A percentile compares a stretch with the other conserved stretches of the same genome.
Conservation (phyloP, 805 yeast species). For the Pichia heedii region DNA sequence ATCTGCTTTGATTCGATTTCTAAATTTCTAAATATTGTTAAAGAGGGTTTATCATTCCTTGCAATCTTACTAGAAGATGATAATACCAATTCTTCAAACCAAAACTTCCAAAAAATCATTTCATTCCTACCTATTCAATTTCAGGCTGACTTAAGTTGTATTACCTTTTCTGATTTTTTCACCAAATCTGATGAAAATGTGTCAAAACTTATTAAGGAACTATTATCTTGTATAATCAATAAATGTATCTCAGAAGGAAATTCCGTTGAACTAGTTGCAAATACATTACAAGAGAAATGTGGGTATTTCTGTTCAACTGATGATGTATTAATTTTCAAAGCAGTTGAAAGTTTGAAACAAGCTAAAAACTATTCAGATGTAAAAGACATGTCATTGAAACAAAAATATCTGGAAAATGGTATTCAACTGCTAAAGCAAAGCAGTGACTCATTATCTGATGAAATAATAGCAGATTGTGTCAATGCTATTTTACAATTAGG, state of each 20-base stretch:
- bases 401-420: slow-evolving; percentile 61
- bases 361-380: slow-evolving; percentile 68
- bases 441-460: slow-evolving; percentile 66
- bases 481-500: slow-evolving; percentile 69
- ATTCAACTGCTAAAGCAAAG: slow-evolving; percentile 71
- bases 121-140: slow-evolving; percentile 58
- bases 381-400: slow-evolving; percentile 60
- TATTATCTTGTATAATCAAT: slow-evolving; percentile 81
- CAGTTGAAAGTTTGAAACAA: slow-evolving; percentile 80
- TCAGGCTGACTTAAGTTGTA: slow-evolving; percentile 55
- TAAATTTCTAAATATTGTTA: slow-evolving; percentile 65
- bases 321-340: slow-evolving; percentile 89
- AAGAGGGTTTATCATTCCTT: slow-evolving; percentile 85
- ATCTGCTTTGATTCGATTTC: slow-evolving; percentile 75
- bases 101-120: slow-evolving; percentile 55
- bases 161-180: slow-evolving; percentile 70
- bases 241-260: slow-evolving; percentile 86
- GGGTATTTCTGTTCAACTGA: slow-evolving; percentile 91
- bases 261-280: slow-evolving; percentile 83
- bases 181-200: slow-evolving; percentile 53
- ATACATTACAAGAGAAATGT: slow-evolving; percentile 82
- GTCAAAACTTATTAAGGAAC: slow-evolving; percentile 66
- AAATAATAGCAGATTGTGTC: slow-evolving; percentile 73
- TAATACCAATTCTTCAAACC: slow-evolving; percentile 15
- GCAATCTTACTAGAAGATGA: slow-evolving; percentile 70